Conservation (phyloP, 106 monocot species). For the Apostasia shenzhenica region DNA sequence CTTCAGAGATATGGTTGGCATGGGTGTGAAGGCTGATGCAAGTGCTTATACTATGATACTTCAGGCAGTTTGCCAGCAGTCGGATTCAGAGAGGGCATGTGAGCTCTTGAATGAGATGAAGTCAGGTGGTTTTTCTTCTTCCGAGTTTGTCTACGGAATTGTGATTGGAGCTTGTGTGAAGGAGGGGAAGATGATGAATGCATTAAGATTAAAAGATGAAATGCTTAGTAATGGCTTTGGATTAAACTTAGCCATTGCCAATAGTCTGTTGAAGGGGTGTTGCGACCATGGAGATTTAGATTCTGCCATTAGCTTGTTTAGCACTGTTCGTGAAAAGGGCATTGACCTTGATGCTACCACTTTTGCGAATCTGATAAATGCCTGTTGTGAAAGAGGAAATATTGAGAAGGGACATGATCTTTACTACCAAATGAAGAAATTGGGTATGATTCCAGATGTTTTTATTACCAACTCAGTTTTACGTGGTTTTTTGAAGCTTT, state of each 20-base stretch:
- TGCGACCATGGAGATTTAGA: slow-evolving; percentile 29
- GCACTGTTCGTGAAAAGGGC: slow-evolving; percentile 19
- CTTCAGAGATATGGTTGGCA: slow-evolving; percentile 29
- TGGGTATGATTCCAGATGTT: slow-evolving; percentile 28
- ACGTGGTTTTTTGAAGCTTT: slow-evolving; percentile 27
- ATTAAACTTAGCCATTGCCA: slow-evolving; percentile 31
- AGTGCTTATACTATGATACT: slow-evolving; percentile 25
- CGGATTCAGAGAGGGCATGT: slow-evolving; percentile 34
- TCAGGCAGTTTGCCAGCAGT: slow-evolving; percentile 26
- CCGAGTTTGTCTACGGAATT: slow-evolving; percentile 22
- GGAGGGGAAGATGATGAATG: slow-evolving; percentile 40
- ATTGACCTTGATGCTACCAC: slow-evolving; percentile 36
- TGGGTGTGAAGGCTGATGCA: slow-evolving; percentile 29
- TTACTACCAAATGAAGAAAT: slow-evolving; percentile 46
- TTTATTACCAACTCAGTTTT: slow-evolving; percentile 33
- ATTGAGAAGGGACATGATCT: slow-evolving; percentile 43
- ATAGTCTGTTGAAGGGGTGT: slow-evolving; percentile 49
- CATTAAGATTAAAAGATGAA: slow-evolving; percentile 47
- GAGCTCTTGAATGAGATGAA: slow-evolving; percentile 43
- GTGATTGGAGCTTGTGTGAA: slow-evolving; percentile 54
- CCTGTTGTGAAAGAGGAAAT: slow-evolving; percentile 36
- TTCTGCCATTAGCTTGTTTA: slow-evolving; percentile 29
- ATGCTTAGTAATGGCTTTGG: slow-evolving; percentile 21
- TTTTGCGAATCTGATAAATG: slow-evolving; percentile 46
- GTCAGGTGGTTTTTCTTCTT: slow-evolving; percentile 22